Conservation (phyloP, 352 stramenopile species). For the Phytophthora quininea region DNA sequence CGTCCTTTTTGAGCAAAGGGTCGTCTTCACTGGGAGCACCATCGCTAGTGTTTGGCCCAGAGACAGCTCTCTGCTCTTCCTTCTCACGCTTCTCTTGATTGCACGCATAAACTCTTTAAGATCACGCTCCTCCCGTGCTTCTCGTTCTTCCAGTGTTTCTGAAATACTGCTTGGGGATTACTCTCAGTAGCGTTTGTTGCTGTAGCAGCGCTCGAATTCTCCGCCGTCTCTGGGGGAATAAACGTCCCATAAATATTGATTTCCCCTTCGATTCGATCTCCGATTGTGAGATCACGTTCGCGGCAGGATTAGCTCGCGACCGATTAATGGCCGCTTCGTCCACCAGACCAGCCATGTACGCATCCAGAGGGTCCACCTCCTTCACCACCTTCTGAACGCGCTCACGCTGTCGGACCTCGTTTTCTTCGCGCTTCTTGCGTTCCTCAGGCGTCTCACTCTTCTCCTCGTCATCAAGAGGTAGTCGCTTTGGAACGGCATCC, state of each 20-base stretch:
- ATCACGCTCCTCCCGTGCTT: conserved; percentile 82
- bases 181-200: background rate
- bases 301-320: conserved; percentile 64
- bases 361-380: conserved; percentile 84
- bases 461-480: conserved; percentile 68
- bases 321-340: conserved; percentile 81
- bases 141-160: conserved; percentile 69
- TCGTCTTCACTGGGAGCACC: conserved; percentile 17
- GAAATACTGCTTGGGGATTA: background rate
- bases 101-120: conserved; percentile 87
- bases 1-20: conserved; percentile 51
- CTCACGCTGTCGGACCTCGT: conserved; percentile 54
- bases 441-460: conserved; percentile 65
- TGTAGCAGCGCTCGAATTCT: conserved; percentile 13
- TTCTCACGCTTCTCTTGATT: conserved; percentile 72
- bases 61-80: conserved; percentile 42
- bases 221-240: conserved; percentile 49
- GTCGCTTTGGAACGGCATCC: conserved; percentile 68
- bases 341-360: conserved; percentile 86
- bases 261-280: conserved; percentile 81
- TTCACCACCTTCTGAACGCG: conserved; percentile 77
- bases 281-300: conserved; percentile 86
- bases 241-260: conserved; percentile 90
- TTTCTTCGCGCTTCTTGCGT: conserved; percentile 51
- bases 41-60: background rate